Conservation (phyloP, 805 yeast species). For the Diddensiella santjacobensis region DNA sequence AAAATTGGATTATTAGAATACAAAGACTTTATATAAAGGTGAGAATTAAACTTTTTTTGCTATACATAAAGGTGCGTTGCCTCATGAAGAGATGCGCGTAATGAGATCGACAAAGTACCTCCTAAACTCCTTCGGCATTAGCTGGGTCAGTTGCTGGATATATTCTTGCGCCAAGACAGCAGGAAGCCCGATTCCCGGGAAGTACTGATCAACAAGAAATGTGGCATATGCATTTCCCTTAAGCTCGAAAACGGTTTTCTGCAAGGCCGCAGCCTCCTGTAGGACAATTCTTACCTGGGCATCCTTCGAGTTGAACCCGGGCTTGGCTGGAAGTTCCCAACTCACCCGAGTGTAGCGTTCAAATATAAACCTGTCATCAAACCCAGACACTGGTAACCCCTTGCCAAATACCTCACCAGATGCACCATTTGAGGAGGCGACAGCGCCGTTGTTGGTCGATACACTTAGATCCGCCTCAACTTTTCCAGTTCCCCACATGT, state of each 20-base stretch:
- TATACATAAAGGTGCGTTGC: not conserved
- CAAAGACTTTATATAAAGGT: not conserved
- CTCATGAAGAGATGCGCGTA: conserved; percentile 21
- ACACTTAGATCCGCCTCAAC: conserved; percentile 37
- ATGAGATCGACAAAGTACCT: conserved; percentile 58
- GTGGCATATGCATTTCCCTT: conserved; percentile 46
- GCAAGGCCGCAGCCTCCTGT: conserved; percentile 66
- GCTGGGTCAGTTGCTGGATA: conserved; percentile 51
- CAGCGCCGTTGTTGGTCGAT: not conserved
- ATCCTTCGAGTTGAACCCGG: conserved; percentile 64
- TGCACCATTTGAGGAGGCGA: not conserved
- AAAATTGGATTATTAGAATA: not conserved
- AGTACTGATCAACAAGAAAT: conserved; percentile 50
- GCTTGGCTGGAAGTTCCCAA: conserved; percentile 77
- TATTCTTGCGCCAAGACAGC: conserved; percentile 57
- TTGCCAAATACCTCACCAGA: conserved; percentile 41
- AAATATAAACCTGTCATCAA: conserved; percentile 60
- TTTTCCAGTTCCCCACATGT: conserved; percentile 63
- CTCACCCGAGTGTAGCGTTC: conserved; percentile 62
- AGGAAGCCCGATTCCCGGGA: conserved; percentile 56
- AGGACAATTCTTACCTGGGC: conserved; percentile 75
- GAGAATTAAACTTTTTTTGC: not conserved
- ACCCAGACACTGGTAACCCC: conserved; percentile 59
- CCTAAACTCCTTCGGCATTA: conserved; percentile 59
- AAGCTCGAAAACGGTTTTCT: conserved; percentile 56